Conservation (phyloP, 768 basidiomycete genomes). For the Podaxis carcinomalis region DNA sequence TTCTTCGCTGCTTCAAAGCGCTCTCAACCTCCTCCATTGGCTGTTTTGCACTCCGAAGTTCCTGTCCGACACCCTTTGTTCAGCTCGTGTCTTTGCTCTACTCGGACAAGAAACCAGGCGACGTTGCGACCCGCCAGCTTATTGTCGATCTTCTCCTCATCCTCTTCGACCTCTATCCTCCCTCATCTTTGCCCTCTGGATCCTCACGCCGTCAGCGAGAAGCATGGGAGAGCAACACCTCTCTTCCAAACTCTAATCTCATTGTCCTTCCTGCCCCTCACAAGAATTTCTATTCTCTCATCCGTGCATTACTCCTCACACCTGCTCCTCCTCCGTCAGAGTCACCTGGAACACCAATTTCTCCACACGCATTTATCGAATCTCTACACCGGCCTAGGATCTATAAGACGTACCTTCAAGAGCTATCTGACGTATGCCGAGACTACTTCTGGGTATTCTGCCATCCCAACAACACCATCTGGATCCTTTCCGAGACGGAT, state of each 20-base stretch:
- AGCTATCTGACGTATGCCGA: slow-evolving; percentile 79
- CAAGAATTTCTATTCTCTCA: slow-evolving; percentile 65
- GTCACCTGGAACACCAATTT: slow-evolving; percentile 28
- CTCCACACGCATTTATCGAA: slow-evolving; percentile 76
- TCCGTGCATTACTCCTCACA: slow-evolving; percentile 69
- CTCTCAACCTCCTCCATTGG: slow-evolving; percentile 87
- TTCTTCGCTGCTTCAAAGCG: slow-evolving; percentile 91
- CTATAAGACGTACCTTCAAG: slow-evolving; percentile 34
- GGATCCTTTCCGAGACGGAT: slow-evolving; percentile 82
- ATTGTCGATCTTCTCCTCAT: slow-evolving; percentile 85
- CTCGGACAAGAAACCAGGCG: slow-evolving; percentile 98
- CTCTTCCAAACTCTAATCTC: slow-evolving; percentile 37
- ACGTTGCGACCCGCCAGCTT: slow-evolving; percentile 83
- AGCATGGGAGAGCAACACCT: slow-evolving; percentile 52
- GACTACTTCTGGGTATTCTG: slow-evolving; percentile 99
- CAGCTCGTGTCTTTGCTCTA: slow-evolving; percentile 83
- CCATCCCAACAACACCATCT: slow-evolving; percentile 89
- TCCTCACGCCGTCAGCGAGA: slow-evolving; percentile 37
- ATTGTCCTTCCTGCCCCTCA: slow-evolving; percentile 72
- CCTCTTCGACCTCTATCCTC: slow-evolving; percentile 86
- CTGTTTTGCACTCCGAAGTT: slow-evolving; percentile 84
- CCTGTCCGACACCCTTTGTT: slow-evolving; percentile 82
- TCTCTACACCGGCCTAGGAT: slow-evolving; percentile 30
- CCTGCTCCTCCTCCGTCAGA: slow-evolving; percentile 33
- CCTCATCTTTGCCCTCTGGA: slow-evolving; percentile 56